Conservation (phyloP, 129 eudicot genomes). For the Daucus carota region DNA sequence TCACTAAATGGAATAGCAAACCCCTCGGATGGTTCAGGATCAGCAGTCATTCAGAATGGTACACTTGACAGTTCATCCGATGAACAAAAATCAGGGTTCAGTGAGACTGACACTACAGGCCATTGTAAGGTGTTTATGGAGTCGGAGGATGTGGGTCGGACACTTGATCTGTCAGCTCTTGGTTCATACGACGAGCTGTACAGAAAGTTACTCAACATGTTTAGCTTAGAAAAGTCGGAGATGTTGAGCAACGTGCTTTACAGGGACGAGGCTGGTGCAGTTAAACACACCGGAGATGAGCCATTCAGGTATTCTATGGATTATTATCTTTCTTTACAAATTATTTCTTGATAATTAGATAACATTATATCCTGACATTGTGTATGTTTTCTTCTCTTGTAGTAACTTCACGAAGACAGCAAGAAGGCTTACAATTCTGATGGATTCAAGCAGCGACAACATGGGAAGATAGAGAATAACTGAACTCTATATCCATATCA, state of each 20-base stretch:
- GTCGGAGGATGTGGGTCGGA: constrained; percentile 62
- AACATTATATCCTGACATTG: neutral
- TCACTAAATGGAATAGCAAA: constrained; percentile 25
- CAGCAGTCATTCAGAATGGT: constrained; percentile 53
- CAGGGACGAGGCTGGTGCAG: constrained; percentile 35
- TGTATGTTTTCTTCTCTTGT: constrained; percentile 17
- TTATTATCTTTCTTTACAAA: neutral
- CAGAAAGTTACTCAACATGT: constrained; percentile 49
- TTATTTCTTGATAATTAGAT: neutral
- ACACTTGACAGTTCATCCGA: constrained; percentile 51
- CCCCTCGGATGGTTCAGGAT: constrained; percentile 42
- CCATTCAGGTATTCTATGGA: constrained; percentile 50
- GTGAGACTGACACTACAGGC: constrained; percentile 28
- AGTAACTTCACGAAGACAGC: constrained; percentile 68
- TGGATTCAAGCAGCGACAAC: constrained; percentile 45
- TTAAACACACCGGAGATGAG: constrained; percentile 56
- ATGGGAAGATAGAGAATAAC: constrained; percentile 33
- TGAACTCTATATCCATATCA: constrained; percentile 14
- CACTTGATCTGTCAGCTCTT: constrained; percentile 42
- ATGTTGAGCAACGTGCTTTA: constrained; percentile 60
- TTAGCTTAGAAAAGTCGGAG: constrained; percentile 46
- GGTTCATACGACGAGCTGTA: constrained; percentile 56
- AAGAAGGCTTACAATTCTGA: constrained; percentile 53
- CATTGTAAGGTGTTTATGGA: constrained; percentile 67
- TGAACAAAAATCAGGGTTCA: constrained; percentile 34